Base-by-base conservation (phyloP, 2,329 filamentous ascomycete genomes). In the Ampelomyces quisqualis region DNA sequence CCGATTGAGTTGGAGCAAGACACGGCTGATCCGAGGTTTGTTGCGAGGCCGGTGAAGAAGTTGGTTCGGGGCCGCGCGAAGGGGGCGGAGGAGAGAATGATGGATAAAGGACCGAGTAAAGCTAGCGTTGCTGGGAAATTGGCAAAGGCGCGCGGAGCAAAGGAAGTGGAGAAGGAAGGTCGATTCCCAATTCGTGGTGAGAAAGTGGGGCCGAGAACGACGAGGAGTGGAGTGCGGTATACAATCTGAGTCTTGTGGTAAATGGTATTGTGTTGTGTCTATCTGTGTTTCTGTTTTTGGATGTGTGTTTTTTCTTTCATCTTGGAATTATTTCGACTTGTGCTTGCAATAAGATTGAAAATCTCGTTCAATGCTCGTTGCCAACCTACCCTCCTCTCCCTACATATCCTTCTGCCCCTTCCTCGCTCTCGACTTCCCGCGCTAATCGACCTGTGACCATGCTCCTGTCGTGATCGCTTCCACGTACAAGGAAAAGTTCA, bases 371-470 rank as follows among this genome's bases (percentile, higher is more conserved):
- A 32, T 39, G 28, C 24, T 38, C 38, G 84, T 30, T 80, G 77
- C 58, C 77, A 77, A 45, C 81, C 84, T 84, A 87, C 5, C 81
- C 81, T 57, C 76, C 79, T 38, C 84, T 71, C 4, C 73, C 73
- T 5, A 77, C 60, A 59, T 79, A 86, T 1, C 72, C 74, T 14
- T 69, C 59, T 2, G 86, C 78, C 0, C 76, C 76, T 53, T 85
- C 81, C 51, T 87, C 82, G 15, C 56, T 62, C 32, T 88, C 69
- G 3, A 86, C 74, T 17, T 87, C 81, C 4, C 59, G 65, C 2
- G 78, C 81, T 7, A 71, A 68, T 37, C 83, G 71, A 1, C 81
- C 82, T 2, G 84, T 88, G 3, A 88, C 73, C 2, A 86, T 70
- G 57, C 84, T 88, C n/a, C 75, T 72, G 66, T 88, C 84, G 24